Evolutionary conservation across 495 filamentous ascomycete genomes (phyloP), one percentile per base, ranked within the genome.

Genomic region (Podospora comata): DNA sequence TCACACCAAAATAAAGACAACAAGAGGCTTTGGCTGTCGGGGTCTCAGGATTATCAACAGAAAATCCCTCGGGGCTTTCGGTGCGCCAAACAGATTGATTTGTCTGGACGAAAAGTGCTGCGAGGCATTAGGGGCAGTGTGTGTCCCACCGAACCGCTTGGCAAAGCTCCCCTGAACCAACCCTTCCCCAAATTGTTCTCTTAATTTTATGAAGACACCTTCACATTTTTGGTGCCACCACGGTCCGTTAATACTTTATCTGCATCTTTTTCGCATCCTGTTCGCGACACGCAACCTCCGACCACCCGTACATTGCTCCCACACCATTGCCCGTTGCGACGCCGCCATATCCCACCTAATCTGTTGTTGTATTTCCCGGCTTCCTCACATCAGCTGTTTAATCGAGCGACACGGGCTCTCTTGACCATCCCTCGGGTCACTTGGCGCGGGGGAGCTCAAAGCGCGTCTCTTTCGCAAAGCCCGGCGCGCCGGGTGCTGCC

Each of bases 151-250:
- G 39, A 48, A 13, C 39, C 68, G 69, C 65, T 34, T 57, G 61
- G 30, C 58, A 11, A 48, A 69, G 64, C 66, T 74, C 68, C 74
- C 71, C 67, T 71, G 62, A 63, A 39, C 65, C 60, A 62, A 65
- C 27, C 19, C 73, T 67, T 73, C 64, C 75, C 73, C 44, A 57
- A 68, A 75, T 71, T 68, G 67, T 66, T 65, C 64, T 71, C 62
- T 62, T 73, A 73, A 77, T 77, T 77, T 70, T 26, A 58, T 58
- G 55, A 73, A 72, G 65, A 67, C 72, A 74, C 48, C 39, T 68
- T 65, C 62, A 68, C 70, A 58, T 69, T 70, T 70, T 70, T 68
- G 66, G 73, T 73, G 73, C 67, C 71, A 75, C 74, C 70, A 72
- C 39, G 39, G 39, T 48, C 13, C 39, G 39, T 48, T 48, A 2